Percentiles rank a stretch among this genome's conserved stretches.
Conservation (phyloP, 2,329 filamentous ascomycete genomes). For the Penicillium aurantiogriseum region DNA sequence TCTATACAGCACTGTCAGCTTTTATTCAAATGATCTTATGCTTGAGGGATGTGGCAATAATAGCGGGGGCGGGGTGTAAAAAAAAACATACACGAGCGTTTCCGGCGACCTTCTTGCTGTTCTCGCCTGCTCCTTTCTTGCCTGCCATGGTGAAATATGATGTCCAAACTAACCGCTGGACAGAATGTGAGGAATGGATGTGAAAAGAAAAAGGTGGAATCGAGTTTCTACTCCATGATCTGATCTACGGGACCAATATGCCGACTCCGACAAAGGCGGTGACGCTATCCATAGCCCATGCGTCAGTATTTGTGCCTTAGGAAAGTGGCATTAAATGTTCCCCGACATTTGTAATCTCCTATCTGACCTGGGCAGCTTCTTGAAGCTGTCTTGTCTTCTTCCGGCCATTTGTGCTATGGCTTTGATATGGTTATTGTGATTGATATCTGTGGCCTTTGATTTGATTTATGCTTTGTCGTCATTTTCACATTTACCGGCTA, state of each 20-base stretch:
- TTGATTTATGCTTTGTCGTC: background rate
- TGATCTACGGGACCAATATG: conserved; percentile 25
- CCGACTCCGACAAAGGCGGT: conserved; percentile 27
- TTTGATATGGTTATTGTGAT: background rate
- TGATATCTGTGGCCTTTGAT: background rate
- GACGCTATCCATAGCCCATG: conserved; percentile 3
- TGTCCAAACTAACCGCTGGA: conserved; percentile 1
- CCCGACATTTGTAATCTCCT: conserved; percentile 9
- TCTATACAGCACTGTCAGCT: conserved; percentile 52
- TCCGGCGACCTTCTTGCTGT: conserved; percentile 83
- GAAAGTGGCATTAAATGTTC: background rate
- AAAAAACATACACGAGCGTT: conserved; percentile 60
- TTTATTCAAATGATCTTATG: conserved; percentile 4
- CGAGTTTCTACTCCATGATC: conserved; percentile 17
- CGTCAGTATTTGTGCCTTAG: background rate
- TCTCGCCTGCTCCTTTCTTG: conserved; percentile 65
- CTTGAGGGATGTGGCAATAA: conserved; percentile 12
- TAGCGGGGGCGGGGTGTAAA: conserved; percentile 27
- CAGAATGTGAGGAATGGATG: conserved; percentile 1
- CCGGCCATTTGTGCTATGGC: background rate
- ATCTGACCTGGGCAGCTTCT: background rate
- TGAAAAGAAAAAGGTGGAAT: conserved; percentile 16
- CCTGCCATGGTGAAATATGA: conserved; percentile 62
- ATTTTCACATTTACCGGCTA: background rate
- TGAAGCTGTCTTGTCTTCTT: background rate